Base-by-base conservation (phyloP, 805 yeast genomes). In the Crinitomyces ghanaensis region DNA sequence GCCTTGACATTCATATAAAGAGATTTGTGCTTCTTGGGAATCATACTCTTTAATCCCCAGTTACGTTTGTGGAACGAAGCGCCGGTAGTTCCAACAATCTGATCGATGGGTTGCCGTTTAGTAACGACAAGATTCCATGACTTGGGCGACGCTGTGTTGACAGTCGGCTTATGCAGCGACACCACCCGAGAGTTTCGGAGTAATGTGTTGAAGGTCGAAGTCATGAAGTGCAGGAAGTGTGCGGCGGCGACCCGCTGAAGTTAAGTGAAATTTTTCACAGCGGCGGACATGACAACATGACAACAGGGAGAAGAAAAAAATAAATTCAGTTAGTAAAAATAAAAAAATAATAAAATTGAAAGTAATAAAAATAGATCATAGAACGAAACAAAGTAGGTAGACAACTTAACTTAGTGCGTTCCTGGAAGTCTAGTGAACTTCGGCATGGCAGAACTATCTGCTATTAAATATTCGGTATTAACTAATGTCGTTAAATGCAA, bases 21-120 rank as follows among this genome's bases (percentile, higher is more conserved):
- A 2, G 52, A 35, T 23, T 40, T 37, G 23, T 54, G 53, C 29
- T 44, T 48, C 6, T 33, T 21, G 9, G 54, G 54, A 25, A 50
- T 41, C 26, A 42, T 39, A 18, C 48, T 34, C 41, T 56, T 56
- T 22, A 56, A 48, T n/a, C 60, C 60, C 57, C 59, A 56, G 44
- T 56, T 43, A n/a, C 48, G 42, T 19, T 59, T 48, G 41, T 45
- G 43, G 30, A 50, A 50, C 2, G 56, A 48, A 3, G 59, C 46
- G 7, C 53, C 38, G 5, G 59, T 52, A 7, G 60, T 48, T 11
- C 34, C 41, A 11, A 56, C 39, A 2, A 46, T 50, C 41, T 56
- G 60, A 26, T 45, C 38, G 12, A 34, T 30, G 2, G 60, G 60
- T 18, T 23, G 34, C 33, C 32, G 23, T 24, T 38, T 35, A 27